phyloP scores from a whole-genome alignment of 305 asterid genomes.

The Ruellia speciosa region DNA sequence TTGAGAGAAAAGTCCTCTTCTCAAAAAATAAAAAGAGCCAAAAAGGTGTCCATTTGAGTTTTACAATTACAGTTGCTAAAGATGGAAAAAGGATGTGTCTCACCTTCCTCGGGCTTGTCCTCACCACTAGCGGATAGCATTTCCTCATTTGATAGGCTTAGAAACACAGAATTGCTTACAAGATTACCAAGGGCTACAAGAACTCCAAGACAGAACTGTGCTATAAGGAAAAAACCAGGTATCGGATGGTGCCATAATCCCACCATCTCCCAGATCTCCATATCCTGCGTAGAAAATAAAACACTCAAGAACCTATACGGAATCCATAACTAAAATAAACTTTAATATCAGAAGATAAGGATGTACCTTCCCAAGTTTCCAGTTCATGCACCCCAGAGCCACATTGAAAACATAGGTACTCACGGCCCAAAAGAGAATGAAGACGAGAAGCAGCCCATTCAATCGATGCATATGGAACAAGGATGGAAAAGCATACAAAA shows the following conservation, averaged over 20 bases:
- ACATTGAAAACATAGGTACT: constrained; percentile 95
- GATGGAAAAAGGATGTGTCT: background rate
- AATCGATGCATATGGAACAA: constrained; percentile 83
- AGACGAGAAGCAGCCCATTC: constrained; percentile 91
- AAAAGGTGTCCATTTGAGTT: background rate
- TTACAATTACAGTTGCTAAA: background rate
- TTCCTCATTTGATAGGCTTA: constrained; percentile 73
- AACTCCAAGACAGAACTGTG: constrained; percentile 94
- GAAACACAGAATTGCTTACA: constrained; percentile 83
- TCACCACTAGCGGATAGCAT: constrained; percentile 41
- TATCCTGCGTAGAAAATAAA: constrained; percentile 48
- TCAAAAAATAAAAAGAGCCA: background rate
- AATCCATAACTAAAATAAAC: constrained; percentile 6
- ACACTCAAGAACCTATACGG: background rate
- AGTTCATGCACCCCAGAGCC: constrained; percentile 75
- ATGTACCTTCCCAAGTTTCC: constrained; percentile 88
- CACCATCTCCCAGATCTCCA: constrained; percentile 99
- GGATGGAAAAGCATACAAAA: constrained; percentile 80
- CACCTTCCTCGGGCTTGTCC: constrained; percentile 69
- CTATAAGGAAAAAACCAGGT: constrained; percentile 93
- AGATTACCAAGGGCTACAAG: constrained; percentile 98
- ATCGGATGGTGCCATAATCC: constrained; percentile 98
- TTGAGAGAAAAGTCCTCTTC: background rate
- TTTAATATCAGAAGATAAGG: constrained; percentile 6
- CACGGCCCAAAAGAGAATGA: constrained; percentile 97